Percentiles rank a stretch among this genome's conserved stretches.
phyloP scores from a whole-genome alignment of 306 rosid genomes.

The Lupinus albus region DNA sequence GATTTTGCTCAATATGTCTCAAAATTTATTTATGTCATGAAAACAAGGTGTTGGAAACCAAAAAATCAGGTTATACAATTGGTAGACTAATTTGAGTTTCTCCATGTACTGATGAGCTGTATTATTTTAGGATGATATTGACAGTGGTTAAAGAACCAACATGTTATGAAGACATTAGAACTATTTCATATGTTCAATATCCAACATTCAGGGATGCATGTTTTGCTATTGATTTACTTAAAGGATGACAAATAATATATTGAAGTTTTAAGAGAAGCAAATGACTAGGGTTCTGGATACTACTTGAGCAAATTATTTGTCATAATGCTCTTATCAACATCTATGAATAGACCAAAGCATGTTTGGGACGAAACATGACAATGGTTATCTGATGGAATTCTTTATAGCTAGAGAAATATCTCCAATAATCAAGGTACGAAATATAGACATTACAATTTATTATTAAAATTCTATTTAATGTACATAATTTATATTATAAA shows the following conservation, averaged over 20 bases:
- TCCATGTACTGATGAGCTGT: background rate
- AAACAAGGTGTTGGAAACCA: background rate
- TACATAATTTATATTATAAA: too few species aligned
- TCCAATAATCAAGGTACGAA: too few species aligned
- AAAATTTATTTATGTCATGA: background rate
- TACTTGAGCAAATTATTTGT: background rate
- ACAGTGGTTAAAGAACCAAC: background rate
- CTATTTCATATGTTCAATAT: background rate
- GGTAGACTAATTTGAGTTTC: background rate
- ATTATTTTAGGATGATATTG: background rate
- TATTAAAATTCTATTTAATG: too few species aligned
- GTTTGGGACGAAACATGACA: background rate
- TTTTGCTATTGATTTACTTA: background rate
- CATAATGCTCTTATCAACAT: background rate
- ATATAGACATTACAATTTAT: background rate
- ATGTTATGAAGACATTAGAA: background rate
- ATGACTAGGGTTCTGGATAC: background rate
- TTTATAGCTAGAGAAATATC: background rate
- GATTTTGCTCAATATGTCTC: background rate
- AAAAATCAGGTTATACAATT: background rate
- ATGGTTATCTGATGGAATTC: background rate
- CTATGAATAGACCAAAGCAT: background rate
- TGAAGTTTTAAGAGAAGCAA: background rate
- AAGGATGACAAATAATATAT: background rate
- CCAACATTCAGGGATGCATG: background rate